Conservation (phyloP, 495 filamentous ascomycete species). For the Penicillium desertorum region DNA sequence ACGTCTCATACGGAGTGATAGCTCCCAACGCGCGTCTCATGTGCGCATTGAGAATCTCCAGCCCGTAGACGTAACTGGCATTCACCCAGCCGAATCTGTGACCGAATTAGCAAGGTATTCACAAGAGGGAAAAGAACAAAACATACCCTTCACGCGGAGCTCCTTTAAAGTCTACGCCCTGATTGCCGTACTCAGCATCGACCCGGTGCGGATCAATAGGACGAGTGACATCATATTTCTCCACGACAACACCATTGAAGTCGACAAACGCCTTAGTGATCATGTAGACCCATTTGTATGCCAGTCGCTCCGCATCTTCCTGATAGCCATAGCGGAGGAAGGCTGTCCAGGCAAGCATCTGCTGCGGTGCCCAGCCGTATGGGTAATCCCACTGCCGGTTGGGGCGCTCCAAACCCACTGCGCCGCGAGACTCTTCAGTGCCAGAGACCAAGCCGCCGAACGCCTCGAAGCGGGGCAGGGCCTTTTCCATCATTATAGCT, state of each 20-base stretch:
- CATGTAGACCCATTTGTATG: conserved; percentile 97
- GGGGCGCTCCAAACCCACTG: conserved; percentile 74
- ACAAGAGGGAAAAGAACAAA: conserved; percentile 9
- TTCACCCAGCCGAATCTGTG: conserved; percentile 97
- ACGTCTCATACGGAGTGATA: conserved; percentile 78
- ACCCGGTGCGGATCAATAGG: conserved; percentile 87
- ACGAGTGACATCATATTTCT: conserved; percentile 96
- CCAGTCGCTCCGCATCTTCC: conserved; percentile 80
- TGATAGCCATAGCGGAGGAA: conserved; percentile 86
- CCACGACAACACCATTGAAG: conserved; percentile 95
- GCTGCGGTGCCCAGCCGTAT: conserved; percentile 97
- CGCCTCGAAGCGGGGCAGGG: conserved; percentile 80
- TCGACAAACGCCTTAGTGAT: conserved; percentile 95
- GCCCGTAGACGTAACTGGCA: conserved; percentile 87
- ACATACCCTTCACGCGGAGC: conserved; percentile 93
- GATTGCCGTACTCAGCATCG: conserved; percentile 96
- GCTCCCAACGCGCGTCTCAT: conserved; percentile 82
- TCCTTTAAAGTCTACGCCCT: conserved; percentile 89
- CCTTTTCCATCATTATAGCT: conserved; percentile 67
- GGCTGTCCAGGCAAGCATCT: conserved; percentile 96
- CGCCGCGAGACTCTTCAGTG: conserved; percentile 80
- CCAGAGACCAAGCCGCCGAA: conserved; percentile 87
- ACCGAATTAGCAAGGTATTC: conserved; percentile 26
- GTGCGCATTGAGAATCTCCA: conserved; percentile 79
- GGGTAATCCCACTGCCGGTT: conserved; percentile 98